Percentiles rank a stretch among this genome's conserved stretches.
Evolutionary conservation across 176 grass and related monocot genomes (phyloP).

Genomic region (Triticum monococcum): DNA sequence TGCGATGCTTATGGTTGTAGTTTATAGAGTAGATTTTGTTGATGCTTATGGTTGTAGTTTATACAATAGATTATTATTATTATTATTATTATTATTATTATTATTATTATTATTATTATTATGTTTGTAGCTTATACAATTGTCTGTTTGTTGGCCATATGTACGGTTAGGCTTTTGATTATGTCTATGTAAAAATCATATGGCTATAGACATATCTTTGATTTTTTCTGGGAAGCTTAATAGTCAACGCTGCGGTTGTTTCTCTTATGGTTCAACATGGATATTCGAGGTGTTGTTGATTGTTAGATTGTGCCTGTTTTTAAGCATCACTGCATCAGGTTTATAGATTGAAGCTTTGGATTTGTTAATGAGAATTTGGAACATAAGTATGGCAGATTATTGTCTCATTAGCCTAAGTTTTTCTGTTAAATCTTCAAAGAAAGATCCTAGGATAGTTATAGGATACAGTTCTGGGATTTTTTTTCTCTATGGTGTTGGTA

Average conservation of each 20-base stretch:
- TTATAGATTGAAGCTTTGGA: neutral
- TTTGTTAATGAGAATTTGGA: neutral
- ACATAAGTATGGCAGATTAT: neutral
- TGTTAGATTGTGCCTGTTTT: neutral
- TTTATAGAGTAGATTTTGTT: neutral
- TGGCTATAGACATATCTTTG: neutral
- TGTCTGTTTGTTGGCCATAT: neutral
- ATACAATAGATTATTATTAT: neutral
- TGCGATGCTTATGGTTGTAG: neutral
- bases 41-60: neutral
- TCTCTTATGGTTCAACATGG: neutral
- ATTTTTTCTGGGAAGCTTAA: no score
- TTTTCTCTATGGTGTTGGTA: neutral
- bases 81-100: neutral
- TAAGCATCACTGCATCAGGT: neutral
- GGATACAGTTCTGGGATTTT: neutral
- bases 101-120: neutral
- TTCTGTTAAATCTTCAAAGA: neutral
- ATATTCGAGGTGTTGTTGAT: neutral
- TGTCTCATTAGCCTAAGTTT: neutral
- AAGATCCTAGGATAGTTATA: neutral
- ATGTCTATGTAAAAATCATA: neutral
- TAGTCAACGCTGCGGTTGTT: no score
- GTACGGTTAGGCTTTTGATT: neutral
- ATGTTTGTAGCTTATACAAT: neutral